A percentile compares a stretch with the other conserved stretches of the same genome.
Conservation (phyloP, 306 rosid species). For the Malus fusca region DNA sequence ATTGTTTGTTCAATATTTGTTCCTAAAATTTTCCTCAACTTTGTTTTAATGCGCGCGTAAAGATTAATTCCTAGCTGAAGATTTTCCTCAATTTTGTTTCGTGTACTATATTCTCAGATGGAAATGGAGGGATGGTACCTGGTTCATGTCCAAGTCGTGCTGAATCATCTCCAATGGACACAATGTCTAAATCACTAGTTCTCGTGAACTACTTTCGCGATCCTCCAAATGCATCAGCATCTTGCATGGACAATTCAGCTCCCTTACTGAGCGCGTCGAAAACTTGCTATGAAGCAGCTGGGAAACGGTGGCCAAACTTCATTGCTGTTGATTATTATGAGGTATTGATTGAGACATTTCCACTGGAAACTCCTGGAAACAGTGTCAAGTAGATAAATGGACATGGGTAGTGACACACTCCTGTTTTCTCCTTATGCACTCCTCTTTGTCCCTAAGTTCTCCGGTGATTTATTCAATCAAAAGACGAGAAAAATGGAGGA, state of each 20-base stretch:
- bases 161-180: constrained; percentile 64
- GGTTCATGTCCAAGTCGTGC: constrained; percentile 67
- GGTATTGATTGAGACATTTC: constrained; percentile 28
- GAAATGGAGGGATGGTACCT: constrained; percentile 61
- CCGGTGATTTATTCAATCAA: neutral
- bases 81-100: neutral
- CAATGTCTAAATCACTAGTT: constrained; percentile 52
- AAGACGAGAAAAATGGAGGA: neutral
- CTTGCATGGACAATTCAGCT: constrained; percentile 74
- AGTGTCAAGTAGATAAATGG: neutral
- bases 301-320: constrained; percentile 86
- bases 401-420: neutral
- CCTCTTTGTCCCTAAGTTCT: neutral
- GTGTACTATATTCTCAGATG: constrained; percentile 52
- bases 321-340: constrained; percentile 83
- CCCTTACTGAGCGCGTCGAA: constrained; percentile 41
- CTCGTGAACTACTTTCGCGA: constrained; percentile 57
- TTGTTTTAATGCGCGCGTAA: neutral
- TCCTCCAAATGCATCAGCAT: constrained; percentile 47
- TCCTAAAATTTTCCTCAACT: neutral
- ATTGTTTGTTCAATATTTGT: neutral
- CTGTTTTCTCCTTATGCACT: neutral
- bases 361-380: neutral
- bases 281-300: constrained; percentile 62
- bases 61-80: neutral